Conservation (phyloP, 768 basidiomycete species). For the Gloeophyllum trabeum region DNA sequence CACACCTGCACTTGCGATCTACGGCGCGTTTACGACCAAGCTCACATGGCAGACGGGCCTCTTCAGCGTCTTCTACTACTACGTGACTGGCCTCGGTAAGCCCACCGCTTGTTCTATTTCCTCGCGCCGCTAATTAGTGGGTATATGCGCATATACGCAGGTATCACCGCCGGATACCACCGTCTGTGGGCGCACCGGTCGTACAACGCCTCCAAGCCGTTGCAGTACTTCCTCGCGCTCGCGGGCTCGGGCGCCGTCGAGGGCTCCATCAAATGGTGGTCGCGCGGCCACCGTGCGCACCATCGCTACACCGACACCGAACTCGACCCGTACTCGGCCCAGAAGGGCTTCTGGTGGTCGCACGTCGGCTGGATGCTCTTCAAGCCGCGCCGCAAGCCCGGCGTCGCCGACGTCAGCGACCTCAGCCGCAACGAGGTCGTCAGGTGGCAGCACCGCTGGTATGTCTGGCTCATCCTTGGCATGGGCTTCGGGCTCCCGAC, state of each 20-base stretch:
- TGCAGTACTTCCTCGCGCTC: slow-evolving; percentile 78
- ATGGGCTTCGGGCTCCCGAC: slow-evolving; percentile 73
- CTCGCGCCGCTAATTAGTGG: slow-evolving; percentile 29
- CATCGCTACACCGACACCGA: slow-evolving; percentile 97
- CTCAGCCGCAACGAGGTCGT: slow-evolving; percentile 71
- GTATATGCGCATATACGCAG: slow-evolving; percentile 23
- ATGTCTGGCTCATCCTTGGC: slow-evolving; percentile 53
- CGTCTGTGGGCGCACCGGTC: slow-evolving; percentile 94
- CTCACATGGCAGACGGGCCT: slow-evolving; percentile 65
- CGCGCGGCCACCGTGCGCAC: slow-evolving; percentile 93
- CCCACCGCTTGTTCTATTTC: slow-evolving; percentile 15
- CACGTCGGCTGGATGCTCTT: slow-evolving; percentile 92
- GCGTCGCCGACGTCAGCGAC: slow-evolving; percentile 85
- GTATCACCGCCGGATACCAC: slow-evolving; percentile 93
- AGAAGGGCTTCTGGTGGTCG: slow-evolving; percentile 78
- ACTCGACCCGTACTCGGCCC: slow-evolving; percentile 91
- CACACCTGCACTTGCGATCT: slow-evolving; percentile 62
- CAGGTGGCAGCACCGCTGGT: slow-evolving; percentile 81
- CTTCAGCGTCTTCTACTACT: slow-evolving; percentile 63
- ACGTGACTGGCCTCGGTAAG: slow-evolving; percentile 73
- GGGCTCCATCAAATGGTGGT: slow-evolving; percentile 99
- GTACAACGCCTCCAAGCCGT: slow-evolving; percentile 80
- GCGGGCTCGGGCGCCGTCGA: slow-evolving; percentile 89
- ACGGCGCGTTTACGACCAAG: slow-evolving; percentile 57
- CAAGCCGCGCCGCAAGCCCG: slow-evolving; percentile 82